Percentiles rank a stretch among this genome's conserved stretches.
Conservation (phyloP, 2,329 filamentous ascomycete genomes). For the Ceratocystis variospora region DNA sequence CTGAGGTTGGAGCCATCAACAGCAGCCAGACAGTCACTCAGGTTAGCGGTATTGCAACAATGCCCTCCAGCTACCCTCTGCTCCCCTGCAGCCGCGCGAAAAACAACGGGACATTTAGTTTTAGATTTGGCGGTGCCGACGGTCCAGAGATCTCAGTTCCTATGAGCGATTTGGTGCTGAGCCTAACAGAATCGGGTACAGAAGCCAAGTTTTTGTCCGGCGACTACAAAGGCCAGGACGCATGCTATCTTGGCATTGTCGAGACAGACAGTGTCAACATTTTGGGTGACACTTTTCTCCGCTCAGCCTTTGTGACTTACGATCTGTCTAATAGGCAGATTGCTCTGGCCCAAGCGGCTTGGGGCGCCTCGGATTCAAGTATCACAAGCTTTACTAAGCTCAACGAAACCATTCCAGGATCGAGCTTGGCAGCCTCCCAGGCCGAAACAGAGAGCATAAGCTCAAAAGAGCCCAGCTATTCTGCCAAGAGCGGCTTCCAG, state of each 20-base stretch:
- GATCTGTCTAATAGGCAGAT: slow-evolving; percentile 46
- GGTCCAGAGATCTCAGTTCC: slow-evolving; percentile 38
- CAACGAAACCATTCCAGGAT: slow-evolving; percentile 34
- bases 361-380: slow-evolving; percentile 39
- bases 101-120: slow-evolving; percentile 37
- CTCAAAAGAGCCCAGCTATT: neutral
- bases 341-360: slow-evolving; percentile 40
- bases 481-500: slow-evolving; percentile 16
- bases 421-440: neutral
- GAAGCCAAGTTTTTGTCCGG: slow-evolving; percentile 26
- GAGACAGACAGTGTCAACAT: slow-evolving; percentile 33
- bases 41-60: slow-evolving; percentile 5
- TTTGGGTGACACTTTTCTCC: slow-evolving; percentile 45
- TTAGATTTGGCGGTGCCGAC: slow-evolving; percentile 37
- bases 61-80: slow-evolving; percentile 28
- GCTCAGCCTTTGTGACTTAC: slow-evolving; percentile 48
- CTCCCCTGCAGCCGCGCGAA: slow-evolving; percentile 37
- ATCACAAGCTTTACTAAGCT: slow-evolving; percentile 37
- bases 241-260: slow-evolving; percentile 45
- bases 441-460: slow-evolving; percentile 7
- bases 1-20: slow-evolving; percentile 41
- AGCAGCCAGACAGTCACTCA: slow-evolving; percentile 21
- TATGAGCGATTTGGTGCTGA: slow-evolving; percentile 44
- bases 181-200: slow-evolving; percentile 27
- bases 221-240: slow-evolving; percentile 31